Evolutionary conservation across 306 rosid genomes (phyloP), one percentile per base, ranked within the genome.

Genomic region (Cicer arietinum): DNA sequence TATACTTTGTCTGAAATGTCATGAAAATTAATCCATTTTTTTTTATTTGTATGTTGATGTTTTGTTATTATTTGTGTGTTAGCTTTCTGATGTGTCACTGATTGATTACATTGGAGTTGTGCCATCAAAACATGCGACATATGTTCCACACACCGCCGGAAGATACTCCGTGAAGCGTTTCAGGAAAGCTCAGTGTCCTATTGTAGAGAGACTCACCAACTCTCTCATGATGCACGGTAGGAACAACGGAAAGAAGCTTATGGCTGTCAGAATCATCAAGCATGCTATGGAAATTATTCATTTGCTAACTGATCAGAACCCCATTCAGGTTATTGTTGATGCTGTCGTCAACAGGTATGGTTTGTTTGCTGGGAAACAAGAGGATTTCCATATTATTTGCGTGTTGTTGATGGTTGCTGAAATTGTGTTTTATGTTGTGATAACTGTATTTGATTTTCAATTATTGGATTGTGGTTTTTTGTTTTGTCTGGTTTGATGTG

Each of bases 211-310:
- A 62, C 91, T 87, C 70, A 87, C 91, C 2, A 87, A 87, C 78
- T 87, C 89, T 5, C 84, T 87, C 47, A 87, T 87, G 89, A 87
- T 87, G 91, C 89, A 87, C 8, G 91, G 91, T 0, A 78, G 91
- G 44, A 87, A 87, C 83, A 85, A 87, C 13, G 37, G 37, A 30
- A 30, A 30, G 37, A 30, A 30, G 37, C 37, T 30, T 30, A 30
- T 30, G 37, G 37, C 37, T 30, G 37, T 30, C 37, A 30, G 37
- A 30, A 30, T 30, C 37, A 30, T 30, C 37, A 30, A 30, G 37
- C 5, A 30, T 30, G 37, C 37, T 30, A 30, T 30, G 37, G 37
- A 30, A 30, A 30, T 30, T 30, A 30, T 30, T 30, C 37, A 30
- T 30, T 30, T 30, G 37, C 37, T 30, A 3, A 30, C 37, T 30